phyloP scores from a whole-genome alignment of 257 asterid genomes.

The Osmanthus fragrans region DNA sequence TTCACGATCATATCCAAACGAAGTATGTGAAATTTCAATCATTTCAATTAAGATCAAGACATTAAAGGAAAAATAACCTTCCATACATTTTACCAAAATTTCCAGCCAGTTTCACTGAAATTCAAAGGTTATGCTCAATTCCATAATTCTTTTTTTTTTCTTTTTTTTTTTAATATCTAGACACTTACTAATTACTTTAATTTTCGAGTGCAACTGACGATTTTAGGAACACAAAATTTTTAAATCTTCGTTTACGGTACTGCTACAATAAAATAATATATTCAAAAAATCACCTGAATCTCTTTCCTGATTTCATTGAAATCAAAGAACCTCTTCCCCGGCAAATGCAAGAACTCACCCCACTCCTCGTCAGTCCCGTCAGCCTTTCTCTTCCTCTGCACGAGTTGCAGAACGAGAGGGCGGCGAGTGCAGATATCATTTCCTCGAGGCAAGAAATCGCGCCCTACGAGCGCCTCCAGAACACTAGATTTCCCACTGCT shows the following conservation, averaged over 20 bases:
- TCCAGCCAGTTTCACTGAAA: not conserved
- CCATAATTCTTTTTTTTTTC: not conserved
- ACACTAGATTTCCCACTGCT: constrained; percentile 66
- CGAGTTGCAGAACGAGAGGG: constrained; percentile 54
- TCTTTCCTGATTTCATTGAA: constrained; percentile 44
- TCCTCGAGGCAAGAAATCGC: constrained; percentile 63
- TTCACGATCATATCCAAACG: not conserved
- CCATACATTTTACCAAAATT: not conserved
- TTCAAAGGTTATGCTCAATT: not conserved
- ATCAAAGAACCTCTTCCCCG: constrained; percentile 36
- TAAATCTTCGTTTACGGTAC: not conserved
- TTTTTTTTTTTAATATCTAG: not conserved
- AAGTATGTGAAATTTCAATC: not conserved
- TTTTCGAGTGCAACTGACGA: not conserved
- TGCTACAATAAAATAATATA: not conserved
- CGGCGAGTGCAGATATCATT: constrained; percentile 56
- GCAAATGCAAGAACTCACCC: constrained; percentile 56
- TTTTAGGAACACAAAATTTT: not conserved
- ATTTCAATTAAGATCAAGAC: not conserved
- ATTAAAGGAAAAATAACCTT: not conserved
- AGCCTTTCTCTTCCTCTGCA: constrained; percentile 35
- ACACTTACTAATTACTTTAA: not conserved
- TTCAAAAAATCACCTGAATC: constrained; percentile 39
- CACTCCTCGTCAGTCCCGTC: constrained; percentile 46
- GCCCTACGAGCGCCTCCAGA: constrained; percentile 60